phyloP scores from a whole-genome alignment of 805 yeast species.

The Tetrapisispora nanseiensis region DNA sequence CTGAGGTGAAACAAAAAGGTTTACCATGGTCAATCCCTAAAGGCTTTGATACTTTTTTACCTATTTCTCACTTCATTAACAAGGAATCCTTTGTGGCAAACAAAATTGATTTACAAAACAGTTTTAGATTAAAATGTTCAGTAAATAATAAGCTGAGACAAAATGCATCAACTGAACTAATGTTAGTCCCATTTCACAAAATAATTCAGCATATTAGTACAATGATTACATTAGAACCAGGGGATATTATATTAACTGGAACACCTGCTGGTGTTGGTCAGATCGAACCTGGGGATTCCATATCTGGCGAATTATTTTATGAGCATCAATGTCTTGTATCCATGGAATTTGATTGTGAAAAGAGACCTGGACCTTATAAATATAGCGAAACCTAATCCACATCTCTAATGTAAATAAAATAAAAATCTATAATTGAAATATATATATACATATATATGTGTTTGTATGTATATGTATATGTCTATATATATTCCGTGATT shows the following conservation, averaged over 20 bases:
- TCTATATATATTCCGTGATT: too few species aligned
- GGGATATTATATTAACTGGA: conserved; percentile 88
- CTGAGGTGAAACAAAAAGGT: conserved; percentile 86
- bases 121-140: conserved; percentile 22
- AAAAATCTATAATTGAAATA: not conserved
- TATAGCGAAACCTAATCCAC: conserved; percentile 34
- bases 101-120: conserved; percentile 37
- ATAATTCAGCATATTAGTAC: conserved; percentile 71
- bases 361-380: conserved; percentile 50
- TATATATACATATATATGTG: not conserved
- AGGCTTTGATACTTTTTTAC: conserved; percentile 93
- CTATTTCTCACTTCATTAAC: conserved; percentile 67
- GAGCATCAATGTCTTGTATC: conserved; percentile 49
- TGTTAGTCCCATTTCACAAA: conserved; percentile 81
- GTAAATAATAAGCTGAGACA: conserved; percentile 69
- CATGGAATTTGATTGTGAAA: conserved; percentile 31
- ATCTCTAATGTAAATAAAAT: not conserved
- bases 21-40: conserved; percentile 95
- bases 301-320: conserved; percentile 52
- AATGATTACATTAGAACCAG: conserved; percentile 85
- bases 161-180: conserved; percentile 63
- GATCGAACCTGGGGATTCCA: conserved; percentile 65
- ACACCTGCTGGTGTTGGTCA: conserved; percentile 97
- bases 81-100: conserved; percentile 53
- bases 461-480: not conserved